A percentile compares a stretch with the other conserved stretches of the same genome.
phyloP scores from a whole-genome alignment of 345 rosid species.

The Camelina sativa region DNA sequence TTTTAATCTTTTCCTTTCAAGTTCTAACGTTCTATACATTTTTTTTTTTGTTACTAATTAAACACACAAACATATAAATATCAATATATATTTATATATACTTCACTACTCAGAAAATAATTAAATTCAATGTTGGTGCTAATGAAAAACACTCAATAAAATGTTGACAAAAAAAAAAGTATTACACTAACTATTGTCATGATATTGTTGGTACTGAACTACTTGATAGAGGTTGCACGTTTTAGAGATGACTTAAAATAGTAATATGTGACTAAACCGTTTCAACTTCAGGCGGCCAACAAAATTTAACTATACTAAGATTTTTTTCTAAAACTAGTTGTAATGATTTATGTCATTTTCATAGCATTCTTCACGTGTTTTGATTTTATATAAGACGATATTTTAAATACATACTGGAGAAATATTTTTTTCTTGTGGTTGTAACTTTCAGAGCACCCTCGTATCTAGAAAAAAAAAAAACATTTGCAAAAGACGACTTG shows the following conservation, averaged over 20 bases:
- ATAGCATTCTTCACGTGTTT: not conserved
- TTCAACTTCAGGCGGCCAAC: slow-evolving; percentile 23
- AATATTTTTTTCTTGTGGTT: not conserved
- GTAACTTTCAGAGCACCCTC: not conserved
- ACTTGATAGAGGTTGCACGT: slow-evolving; percentile 27
- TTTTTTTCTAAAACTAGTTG: not conserved
- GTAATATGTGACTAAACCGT: slow-evolving; percentile 17
- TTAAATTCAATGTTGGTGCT: not conserved
- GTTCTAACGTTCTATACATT: not conserved
- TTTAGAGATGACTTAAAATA: slow-evolving; percentile 31
- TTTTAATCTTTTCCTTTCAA: not conserved
- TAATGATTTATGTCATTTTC: not conserved
- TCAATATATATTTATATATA: not conserved
- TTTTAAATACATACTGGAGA: not conserved
- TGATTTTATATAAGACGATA: not conserved
- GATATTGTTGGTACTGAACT: slow-evolving; percentile 17
- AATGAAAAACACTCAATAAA: not conserved
- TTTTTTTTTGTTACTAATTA: no score
- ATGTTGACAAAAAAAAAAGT: not conserved
- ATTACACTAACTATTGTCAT: not conserved
- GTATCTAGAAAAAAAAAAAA: no score
- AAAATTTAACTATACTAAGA: not conserved
- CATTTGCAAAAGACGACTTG: not conserved
- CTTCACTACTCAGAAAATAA: not conserved
- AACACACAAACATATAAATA: not conserved